Evolutionary conservation across 2,329 filamentous ascomycete genomes (phyloP), one percentile per base, ranked within the genome.

Genomic region (Fusarium sp.): DNA sequence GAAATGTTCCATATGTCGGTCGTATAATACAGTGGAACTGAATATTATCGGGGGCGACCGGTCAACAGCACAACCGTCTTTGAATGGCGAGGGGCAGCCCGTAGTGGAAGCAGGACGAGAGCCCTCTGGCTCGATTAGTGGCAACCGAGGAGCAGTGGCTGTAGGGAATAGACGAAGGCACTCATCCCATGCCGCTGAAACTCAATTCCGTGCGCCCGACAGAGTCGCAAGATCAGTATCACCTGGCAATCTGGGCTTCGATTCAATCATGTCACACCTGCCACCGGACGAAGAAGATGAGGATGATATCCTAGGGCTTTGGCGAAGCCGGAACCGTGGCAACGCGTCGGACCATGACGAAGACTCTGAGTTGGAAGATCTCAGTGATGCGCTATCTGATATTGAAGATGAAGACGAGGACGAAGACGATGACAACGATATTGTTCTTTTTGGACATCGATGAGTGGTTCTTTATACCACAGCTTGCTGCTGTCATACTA

Each of bases 1-100:
- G 47, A 97, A 97, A 80, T 99, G 96, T 78, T 90, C 86, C 16
- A 88, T 91, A 37, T 92, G 90, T 75, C 82, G 85, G 43, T 92
- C 89, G 5, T 92, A 91, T 74, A 92, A 92, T 74, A 92, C 90
- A 0, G 87, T 86, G 18, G 87, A 92, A 74, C 79, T 91, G 27
- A 87, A 87, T 59, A 87, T 91, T 41, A 80, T 89, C 30, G 87
- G 88, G 37, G 77, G 80, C 14, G 77, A 76, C 40, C 73, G 68
- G 7, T 42, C 59, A 69, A 21, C 69, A 75, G 72, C 74, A 8
- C 76, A 77, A 45, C 72, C 72, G 18, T 63, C 75, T 16, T 53
- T 68, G 20, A 70, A 71, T 9, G 75, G 78, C 40, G 67, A 71
- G 65, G 55, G 59, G 21, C 57, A 74, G 34, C 66, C 72, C 5